Evolutionary conservation across 805 yeast genomes (phyloP).

Genomic region (Candida schatavii): DNA sequence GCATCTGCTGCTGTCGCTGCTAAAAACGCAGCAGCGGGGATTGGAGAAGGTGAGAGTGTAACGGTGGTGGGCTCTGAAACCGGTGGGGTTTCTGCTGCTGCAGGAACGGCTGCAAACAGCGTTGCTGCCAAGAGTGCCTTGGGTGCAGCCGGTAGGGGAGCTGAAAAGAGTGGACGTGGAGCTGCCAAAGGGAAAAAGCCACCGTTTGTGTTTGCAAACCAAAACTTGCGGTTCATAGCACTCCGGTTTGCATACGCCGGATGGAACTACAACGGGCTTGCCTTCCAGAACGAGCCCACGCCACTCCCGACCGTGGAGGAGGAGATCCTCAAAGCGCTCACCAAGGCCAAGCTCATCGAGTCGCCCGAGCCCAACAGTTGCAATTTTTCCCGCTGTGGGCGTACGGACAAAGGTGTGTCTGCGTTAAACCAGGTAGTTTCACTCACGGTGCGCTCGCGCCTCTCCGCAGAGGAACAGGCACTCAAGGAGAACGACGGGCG

Average conservation of each 20-base stretch:
- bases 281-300: constrained; percentile 72
- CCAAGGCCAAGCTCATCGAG: constrained; percentile 62
- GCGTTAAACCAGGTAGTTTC: constrained; percentile 95
- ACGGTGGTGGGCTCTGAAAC: background rate
- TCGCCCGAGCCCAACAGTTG: constrained; percentile 58
- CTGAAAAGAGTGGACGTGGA: no score
- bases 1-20: background rate
- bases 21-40: background rate
- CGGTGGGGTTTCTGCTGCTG: background rate
- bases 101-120: background rate
- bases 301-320: constrained; percentile 87
- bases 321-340: constrained; percentile 67
- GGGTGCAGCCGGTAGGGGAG: no score
- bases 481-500: constrained; percentile 53
- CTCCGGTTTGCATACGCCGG: constrained; percentile 85
- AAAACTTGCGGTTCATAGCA: constrained; percentile 68
- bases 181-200: constrained; percentile 25
- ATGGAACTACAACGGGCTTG: constrained; percentile 92
- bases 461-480: constrained; percentile 60
- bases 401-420: constrained; percentile 96
- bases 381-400: constrained; percentile 84
- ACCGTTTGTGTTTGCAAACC: constrained; percentile 63
- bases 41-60: no score
- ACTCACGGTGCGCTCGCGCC: constrained; percentile 65
- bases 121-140: background rate